Percentiles rank a stretch among this genome's conserved stretches.
Evolutionary conservation across 345 rosid species (phyloP).

Genomic region (Salix dunnii): DNA sequence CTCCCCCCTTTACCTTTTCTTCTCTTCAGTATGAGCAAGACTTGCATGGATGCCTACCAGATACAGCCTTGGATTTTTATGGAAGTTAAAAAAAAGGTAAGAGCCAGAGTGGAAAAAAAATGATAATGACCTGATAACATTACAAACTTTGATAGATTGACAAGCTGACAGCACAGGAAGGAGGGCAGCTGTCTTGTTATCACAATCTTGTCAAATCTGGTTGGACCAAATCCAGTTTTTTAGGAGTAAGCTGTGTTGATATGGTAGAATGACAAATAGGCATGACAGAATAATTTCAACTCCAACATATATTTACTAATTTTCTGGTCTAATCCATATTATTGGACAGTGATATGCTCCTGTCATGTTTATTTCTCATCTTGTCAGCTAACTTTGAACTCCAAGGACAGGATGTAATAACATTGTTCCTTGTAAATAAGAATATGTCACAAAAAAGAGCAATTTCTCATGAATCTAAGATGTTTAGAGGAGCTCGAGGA

Average conservation of each 20-base stretch:
- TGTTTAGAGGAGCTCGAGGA: too few species aligned
- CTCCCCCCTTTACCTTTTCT: not conserved
- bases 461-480: too few species aligned
- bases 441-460: too few species aligned
- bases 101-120: slow-evolving; percentile 12
- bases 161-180: slow-evolving; percentile 5
- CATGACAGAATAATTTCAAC: too few species aligned
- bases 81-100: not conserved
- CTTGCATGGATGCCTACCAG: not conserved
- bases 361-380: too few species aligned
- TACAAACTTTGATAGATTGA: slow-evolving; percentile 29
- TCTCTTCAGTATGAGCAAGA: not conserved
- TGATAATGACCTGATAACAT: slow-evolving; percentile 31
- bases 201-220: slow-evolving; percentile 19
- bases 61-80: not conserved
- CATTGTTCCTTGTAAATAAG: too few species aligned
- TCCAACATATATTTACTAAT: too few species aligned
- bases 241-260: not conserved
- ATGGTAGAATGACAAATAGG: too few species aligned
- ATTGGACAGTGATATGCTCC: too few species aligned
- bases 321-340: too few species aligned
- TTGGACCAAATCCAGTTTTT: not conserved
- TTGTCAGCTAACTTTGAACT: too few species aligned
- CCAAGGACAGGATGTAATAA: too few species aligned
- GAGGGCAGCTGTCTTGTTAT: not conserved